Base-by-base conservation (phyloP, 176 grass and related monocot genomes). In the Musa beccarii region DNA sequence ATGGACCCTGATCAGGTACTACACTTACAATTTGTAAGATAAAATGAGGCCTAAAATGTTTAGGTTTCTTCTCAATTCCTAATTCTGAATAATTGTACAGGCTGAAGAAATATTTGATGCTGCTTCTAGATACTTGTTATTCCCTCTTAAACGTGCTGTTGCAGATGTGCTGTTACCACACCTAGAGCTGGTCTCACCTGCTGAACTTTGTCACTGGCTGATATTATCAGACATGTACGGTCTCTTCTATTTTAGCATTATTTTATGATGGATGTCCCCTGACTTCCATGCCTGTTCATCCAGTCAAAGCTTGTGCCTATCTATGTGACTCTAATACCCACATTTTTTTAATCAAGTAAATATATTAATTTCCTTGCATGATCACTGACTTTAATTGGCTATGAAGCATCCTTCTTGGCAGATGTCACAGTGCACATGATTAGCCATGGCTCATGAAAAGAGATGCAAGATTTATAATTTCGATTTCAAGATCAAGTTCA, bases 61-160 rank as follows among this genome's bases (percentile, higher is more conserved):
- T 74, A 5, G 16, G 76, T 66, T 83, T 21, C 71, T 15, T 53
- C 16, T 54, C 16, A 1, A 11, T 14, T 54, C 53, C 11, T 74
- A 54, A 74, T 28, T 56, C 24, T 17, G 9, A 28, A 11, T 56
- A 56, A 17, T 70, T 52, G 61, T 23, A 51, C 82, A 93, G 94
- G 90, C 94, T 67, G 94, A 98, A 81, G 90, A 98, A 81, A 80
- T 98, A 75, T 93, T 98, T 98, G 90, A 98, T 84, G 84, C 87
- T 53, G 86, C 94, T 79, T 97, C 94, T n/a, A 92, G 90, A 66
- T 97, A 93, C 65, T 71, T 98, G 66, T 17, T 98, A 78, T 93
- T 98, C 76, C 90, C 94, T 72, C 86, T 93, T 69, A 98, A 91
- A 59, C 82, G 90, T 49, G 90, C 76, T 69, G 88, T 93, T 54